phyloP scores from a whole-genome alignment of 2,329 filamentous ascomycete species.

The Colletotrichum orbiculare region DNA sequence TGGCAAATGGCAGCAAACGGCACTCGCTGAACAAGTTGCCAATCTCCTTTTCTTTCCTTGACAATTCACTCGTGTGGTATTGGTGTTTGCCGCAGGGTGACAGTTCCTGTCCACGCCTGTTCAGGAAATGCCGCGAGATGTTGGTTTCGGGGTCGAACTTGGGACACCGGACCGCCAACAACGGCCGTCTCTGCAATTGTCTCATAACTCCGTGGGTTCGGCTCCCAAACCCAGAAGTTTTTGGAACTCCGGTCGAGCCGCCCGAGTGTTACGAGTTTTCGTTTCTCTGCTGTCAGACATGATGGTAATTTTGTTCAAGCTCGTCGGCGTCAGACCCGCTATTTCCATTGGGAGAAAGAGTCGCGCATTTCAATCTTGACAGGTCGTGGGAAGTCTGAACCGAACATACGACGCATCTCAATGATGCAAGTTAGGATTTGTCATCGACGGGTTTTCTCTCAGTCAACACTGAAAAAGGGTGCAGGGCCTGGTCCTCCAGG shows the following conservation, averaged over 20 bases:
- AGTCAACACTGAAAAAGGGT: background rate
- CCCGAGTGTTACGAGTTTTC: conserved; percentile 19
- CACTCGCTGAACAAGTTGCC: no score
- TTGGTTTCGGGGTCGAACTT: conserved; percentile 12
- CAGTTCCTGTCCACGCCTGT: conserved; percentile 12
- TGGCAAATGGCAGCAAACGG: no score
- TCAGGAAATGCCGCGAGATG: conserved; percentile 29
- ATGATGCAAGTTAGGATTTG: conserved; percentile 14
- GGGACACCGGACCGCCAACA: conserved; percentile 25
- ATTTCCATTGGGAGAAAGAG: background rate
- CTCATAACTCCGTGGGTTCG: conserved; percentile 31
- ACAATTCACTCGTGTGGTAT: background rate
- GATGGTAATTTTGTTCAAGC: conserved; percentile 8
- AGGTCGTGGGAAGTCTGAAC: background rate
- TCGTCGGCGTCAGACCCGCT: background rate
- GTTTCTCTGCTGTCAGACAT: conserved; percentile 8
- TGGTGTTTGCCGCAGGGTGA: background rate
- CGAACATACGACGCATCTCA: conserved; percentile 7
- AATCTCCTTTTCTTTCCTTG: no score
- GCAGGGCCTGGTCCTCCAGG: conserved; percentile 6
- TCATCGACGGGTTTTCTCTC: conserved; percentile 30
- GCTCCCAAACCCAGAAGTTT: conserved; percentile 21
- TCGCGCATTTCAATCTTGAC: conserved; percentile 5
- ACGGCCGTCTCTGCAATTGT: conserved; percentile 25
- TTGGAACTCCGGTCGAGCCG: conserved; percentile 34